Evolutionary conservation across 2,329 filamentous ascomycete species (phyloP).

Genomic region (Grosmannia huntii): DNA sequence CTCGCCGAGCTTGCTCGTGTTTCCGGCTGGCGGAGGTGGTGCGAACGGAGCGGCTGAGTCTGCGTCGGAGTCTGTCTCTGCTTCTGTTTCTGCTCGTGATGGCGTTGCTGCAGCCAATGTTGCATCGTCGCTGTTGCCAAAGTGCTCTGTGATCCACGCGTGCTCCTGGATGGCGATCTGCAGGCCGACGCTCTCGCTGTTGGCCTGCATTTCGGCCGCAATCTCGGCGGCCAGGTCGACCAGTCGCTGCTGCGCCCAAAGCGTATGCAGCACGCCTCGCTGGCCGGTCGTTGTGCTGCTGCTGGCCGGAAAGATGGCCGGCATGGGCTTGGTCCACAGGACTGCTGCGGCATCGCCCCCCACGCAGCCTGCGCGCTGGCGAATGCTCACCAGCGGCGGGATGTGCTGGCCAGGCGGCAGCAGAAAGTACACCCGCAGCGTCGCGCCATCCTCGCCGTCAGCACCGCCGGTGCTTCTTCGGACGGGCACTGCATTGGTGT

Average conservation of each 20-base stretch:
- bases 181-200: slow-evolving; percentile 69
- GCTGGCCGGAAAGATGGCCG: slow-evolving; percentile 71
- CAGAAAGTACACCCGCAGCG: slow-evolving; percentile 63
- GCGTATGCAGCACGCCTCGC: slow-evolving; percentile 74
- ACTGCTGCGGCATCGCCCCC: slow-evolving; percentile 25
- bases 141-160: slow-evolving; percentile 74
- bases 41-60: background rate
- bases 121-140: slow-evolving; percentile 41
- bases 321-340: slow-evolving; percentile 61
- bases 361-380: background rate
- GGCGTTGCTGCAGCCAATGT: slow-evolving; percentile 7
- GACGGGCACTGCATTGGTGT: slow-evolving; percentile 56
- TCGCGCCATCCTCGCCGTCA: slow-evolving; percentile 25
- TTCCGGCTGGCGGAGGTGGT: slow-evolving; percentile 13
- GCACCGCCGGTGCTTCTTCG: slow-evolving; percentile 29
- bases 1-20: slow-evolving; percentile 54
- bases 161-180: slow-evolving; percentile 76
- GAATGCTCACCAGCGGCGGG: slow-evolving; percentile 58
- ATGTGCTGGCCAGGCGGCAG: slow-evolving; percentile 60
- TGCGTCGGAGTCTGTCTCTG: too few species aligned
- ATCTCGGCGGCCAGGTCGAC: slow-evolving; percentile 68
- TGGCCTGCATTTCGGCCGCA: slow-evolving; percentile 54
- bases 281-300: slow-evolving; percentile 39
- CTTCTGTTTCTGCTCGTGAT: background rate
- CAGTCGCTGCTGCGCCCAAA: slow-evolving; percentile 78